A percentile compares a stretch with the other conserved stretches of the same genome.
These are phyloP conservation scores for Cynara cardunculus DNA, from an alignment of 129 eudicot species.

Conservation along the genomic window DNA sequence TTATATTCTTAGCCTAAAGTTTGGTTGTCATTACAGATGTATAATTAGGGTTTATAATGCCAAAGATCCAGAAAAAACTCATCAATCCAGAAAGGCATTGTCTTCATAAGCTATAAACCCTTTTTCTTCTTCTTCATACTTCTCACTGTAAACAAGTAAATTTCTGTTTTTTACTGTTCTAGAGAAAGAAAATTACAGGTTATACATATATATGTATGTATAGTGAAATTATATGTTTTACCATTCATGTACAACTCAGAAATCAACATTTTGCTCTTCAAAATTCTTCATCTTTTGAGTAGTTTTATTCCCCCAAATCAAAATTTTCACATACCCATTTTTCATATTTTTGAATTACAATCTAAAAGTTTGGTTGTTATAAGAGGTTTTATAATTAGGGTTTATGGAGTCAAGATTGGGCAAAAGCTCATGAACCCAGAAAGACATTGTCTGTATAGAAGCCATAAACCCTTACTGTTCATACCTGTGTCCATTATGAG, in stretches of 20 bases:
- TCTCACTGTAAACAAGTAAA: constrained; percentile 8
- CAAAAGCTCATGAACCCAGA: neutral
- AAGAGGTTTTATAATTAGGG: neutral
- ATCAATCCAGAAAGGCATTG: constrained; percentile 9
- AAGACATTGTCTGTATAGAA: neutral
- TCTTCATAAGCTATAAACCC: constrained; percentile 7
- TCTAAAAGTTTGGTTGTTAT: neutral
- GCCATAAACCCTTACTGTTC: constrained; percentile 14
- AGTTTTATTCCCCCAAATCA: neutral
- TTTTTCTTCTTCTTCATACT: neutral
- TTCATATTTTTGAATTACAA: neutral
- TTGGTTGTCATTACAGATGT: neutral
- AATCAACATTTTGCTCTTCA: constrained; percentile 1
- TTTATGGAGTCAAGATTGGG: neutral
- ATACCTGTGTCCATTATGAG: neutral
- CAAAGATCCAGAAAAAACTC: neutral
- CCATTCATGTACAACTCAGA: neutral
- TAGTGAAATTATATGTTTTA: neutral
- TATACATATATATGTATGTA: neutral
- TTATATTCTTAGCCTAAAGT: neutral
- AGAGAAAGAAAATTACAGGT: neutral
- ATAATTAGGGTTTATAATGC: constrained; percentile 11
- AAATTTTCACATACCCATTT: constrained; percentile 2
- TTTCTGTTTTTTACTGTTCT: constrained; percentile 7
- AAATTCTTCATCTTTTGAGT: no score